Base-by-base conservation (phyloP, 2,329 filamentous ascomycete species). In the Fusarium irregulare region DNA sequence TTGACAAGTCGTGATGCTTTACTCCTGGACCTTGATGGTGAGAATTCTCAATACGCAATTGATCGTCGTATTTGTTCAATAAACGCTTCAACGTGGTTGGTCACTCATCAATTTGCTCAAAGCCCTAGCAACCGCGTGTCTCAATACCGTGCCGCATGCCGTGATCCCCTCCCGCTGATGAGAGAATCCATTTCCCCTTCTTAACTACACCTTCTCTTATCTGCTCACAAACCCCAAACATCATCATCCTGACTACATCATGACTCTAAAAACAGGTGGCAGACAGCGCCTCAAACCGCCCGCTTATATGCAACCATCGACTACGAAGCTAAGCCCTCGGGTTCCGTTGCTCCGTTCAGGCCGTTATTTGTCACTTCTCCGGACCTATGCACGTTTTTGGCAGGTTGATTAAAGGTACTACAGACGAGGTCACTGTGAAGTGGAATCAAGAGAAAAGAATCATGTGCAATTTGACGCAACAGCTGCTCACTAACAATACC, bases 301-400 rank as follows among this genome's bases (percentile, higher is more conserved):
- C 18, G 23, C 23, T 11, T n/a, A 23, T 8, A 53, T 49, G 44
- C n/a, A 49, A 18, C 30, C n/a, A n/a, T 20, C 23, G 25, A 28
- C 20, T 25, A 23, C 18, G 27, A 47, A 53, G 47, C 71, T 72
- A 65, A 73, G 69, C 66, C 71, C 41, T 55, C n/a, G 44, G 71
- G 64, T 68, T 47, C 64, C 65, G 54, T 68, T 58, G 54, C 54
- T 41, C 50, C 34, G 27, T 45, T 23, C 16, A 34, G 11, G 11
- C 30, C 54, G 23, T 44, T 49, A 21, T 18, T 28, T 46, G 44
- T 60, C 60, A 45, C 46, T 32, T 21, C 13, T 20, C 40, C 28
- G 56, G 34, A 40, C 50, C 34, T 59, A 45, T 46, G 37, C 30
- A 48, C 40, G 32, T 44, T 60, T 64, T 56, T 20, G 46, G 54